Percentiles rank a stretch among this genome's conserved stretches.
phyloP scores from a whole-genome alignment of 2,329 filamentous ascomycete genomes.

The Botryosphaeria dothidea region DNA sequence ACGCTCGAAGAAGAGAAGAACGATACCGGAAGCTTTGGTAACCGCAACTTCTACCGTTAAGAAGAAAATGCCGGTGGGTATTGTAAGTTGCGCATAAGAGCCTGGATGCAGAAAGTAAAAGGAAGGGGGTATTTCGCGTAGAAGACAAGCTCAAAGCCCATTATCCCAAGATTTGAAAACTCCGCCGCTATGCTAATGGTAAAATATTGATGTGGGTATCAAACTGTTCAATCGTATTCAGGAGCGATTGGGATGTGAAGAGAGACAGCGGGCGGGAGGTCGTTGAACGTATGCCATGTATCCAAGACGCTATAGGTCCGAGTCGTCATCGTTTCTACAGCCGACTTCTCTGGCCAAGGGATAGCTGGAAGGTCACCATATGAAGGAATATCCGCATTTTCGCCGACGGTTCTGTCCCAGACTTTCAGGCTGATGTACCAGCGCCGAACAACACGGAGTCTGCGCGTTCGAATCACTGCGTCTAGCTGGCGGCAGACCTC shows the following conservation, averaged over 20 bases:
- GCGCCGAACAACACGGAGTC: conserved; percentile 9
- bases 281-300: conserved; percentile 15
- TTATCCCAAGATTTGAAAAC: conserved; percentile 16
- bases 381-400: neutral
- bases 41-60: neutral
- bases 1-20: neutral
- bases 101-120: conserved; percentile 2
- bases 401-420: conserved; percentile 7
- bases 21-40: neutral
- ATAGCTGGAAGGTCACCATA: neutral
- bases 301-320: conserved; percentile 17
- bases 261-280: conserved; percentile 17
- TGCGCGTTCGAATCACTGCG: neutral
- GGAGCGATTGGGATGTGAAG: neutral
- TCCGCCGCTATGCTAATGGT: conserved; percentile 18
- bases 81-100: neutral
- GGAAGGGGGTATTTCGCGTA: conserved; percentile 15
- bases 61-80: conserved; percentile 2
- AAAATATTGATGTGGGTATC: conserved; percentile 16
- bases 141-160: neutral
- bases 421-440: conserved; percentile 13
- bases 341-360: conserved; percentile 4
- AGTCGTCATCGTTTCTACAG: conserved; percentile 2
- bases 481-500: neutral
- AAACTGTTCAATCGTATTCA: neutral